phyloP scores from a whole-genome alignment of 148 eudicot species.

The Oxyria digyna region DNA sequence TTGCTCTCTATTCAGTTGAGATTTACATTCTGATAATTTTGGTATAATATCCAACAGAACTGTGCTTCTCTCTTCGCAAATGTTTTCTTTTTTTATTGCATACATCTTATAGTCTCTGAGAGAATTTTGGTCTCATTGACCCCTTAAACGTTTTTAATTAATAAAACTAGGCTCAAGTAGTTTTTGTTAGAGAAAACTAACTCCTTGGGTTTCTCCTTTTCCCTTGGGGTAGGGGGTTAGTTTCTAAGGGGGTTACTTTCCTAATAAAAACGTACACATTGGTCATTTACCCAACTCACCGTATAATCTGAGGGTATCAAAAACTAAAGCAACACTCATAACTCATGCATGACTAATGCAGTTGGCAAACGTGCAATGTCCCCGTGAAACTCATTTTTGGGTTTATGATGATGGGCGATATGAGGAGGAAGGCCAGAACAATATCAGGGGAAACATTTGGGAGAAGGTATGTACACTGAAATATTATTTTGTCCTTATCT shows the following conservation, averaged over 20 bases:
- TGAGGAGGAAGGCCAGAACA: conserved; percentile 99
- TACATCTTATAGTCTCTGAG: too few relatives aligned
- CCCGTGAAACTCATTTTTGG: conserved; percentile 99
- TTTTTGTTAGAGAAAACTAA: too few relatives aligned
- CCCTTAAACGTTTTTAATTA: too few relatives aligned
- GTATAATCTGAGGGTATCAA: neutral
- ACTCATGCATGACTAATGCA: conserved; percentile 19
- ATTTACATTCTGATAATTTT: neutral
- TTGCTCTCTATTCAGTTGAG: too few relatives aligned
- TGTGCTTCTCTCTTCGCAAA: neutral
- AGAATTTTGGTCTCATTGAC: too few relatives aligned
- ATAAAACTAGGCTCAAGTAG: too few relatives aligned
- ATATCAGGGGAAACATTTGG: conserved; percentile 96
- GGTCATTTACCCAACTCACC: too few relatives aligned
- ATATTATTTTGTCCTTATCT: neutral
- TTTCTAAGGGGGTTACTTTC: too few relatives aligned
- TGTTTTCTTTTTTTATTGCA: neutral
- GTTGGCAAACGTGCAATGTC: conserved; percentile 96
- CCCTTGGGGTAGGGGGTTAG: too few relatives aligned
- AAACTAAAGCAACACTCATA: neutral
- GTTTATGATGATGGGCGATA: conserved; percentile 99
- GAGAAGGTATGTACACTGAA: conserved; percentile 57
- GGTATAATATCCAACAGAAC: neutral
- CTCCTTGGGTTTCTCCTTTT: too few relatives aligned
- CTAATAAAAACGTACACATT: too few relatives aligned